Evolutionary conservation across 805 yeast species (phyloP).

Genomic region (Kurtzmaniella fragi): DNA sequence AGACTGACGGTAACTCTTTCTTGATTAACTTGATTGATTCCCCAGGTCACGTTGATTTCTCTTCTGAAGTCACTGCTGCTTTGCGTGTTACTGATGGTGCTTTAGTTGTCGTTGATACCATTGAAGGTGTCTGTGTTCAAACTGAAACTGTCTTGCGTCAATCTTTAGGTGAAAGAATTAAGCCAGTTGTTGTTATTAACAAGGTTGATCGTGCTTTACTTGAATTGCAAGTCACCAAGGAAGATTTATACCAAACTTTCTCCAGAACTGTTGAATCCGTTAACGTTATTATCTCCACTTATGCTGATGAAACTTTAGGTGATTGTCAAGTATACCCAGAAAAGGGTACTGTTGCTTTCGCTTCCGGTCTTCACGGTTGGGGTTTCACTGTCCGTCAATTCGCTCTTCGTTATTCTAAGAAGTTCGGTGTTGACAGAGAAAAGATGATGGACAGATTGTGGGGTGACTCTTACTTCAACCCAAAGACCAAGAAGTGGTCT

Average conservation of each 20-base stretch:
- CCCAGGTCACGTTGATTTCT: slow-evolving; percentile 99
- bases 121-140: slow-evolving; percentile 99
- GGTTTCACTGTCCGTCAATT: slow-evolving; percentile 99
- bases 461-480: slow-evolving; percentile 99
- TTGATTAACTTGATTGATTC: slow-evolving; percentile 98
- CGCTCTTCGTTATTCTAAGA: slow-evolving; percentile 96
- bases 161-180: slow-evolving; percentile 98
- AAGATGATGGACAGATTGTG: slow-evolving; percentile 99
- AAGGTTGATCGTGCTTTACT: slow-evolving; percentile 99
- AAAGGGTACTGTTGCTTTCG: slow-evolving; percentile 98
- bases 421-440: slow-evolving; percentile 96
- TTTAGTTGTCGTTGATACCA: slow-evolving; percentile 97
- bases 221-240: slow-evolving; percentile 98
- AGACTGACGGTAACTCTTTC: slow-evolving; percentile 89
- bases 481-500: slow-evolving; percentile 99
- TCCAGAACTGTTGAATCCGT: slow-evolving; percentile 99
- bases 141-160: slow-evolving; percentile 99
- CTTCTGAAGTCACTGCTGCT: slow-evolving; percentile 99
- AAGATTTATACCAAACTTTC: slow-evolving; percentile 97
- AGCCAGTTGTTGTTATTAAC: slow-evolving; percentile 98
- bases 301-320: slow-evolving; percentile 85
- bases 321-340: slow-evolving; percentile 99
- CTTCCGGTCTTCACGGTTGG: slow-evolving; percentile 99
- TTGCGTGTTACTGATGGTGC: slow-evolving; percentile 99
- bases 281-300: slow-evolving; percentile 95